These are phyloP conservation scores for Sclerotinia glacialis DNA, from an alignment of 2,329 filamentous ascomycete genomes.

Conservation along the genomic window DNA sequence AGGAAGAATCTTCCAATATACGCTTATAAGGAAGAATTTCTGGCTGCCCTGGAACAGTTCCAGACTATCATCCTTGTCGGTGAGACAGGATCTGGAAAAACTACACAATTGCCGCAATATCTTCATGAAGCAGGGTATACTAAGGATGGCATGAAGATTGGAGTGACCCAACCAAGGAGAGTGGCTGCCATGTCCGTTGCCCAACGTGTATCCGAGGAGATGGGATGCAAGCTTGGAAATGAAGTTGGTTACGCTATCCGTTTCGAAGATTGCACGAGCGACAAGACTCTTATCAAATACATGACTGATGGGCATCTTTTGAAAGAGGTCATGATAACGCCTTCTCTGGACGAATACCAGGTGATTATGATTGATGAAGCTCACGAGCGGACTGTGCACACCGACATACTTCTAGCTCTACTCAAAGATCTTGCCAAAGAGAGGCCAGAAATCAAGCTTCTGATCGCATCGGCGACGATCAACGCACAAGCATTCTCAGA, in stretches of 20 bases:
- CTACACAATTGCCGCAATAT: constrained; percentile 92
- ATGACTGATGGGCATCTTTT: constrained; percentile 97
- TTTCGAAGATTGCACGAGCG: constrained; percentile 88
- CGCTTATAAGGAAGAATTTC: constrained; percentile 77
- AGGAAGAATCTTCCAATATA: constrained; percentile 89
- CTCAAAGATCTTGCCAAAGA: constrained; percentile 85
- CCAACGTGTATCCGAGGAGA: constrained; percentile 91
- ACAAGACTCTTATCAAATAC: constrained; percentile 90
- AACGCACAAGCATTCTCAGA: constrained; percentile 88
- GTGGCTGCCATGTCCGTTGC: constrained; percentile 98
- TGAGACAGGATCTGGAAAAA: constrained; percentile 94
- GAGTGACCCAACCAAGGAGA: constrained; percentile 89
- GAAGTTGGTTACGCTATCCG: constrained; percentile 94
- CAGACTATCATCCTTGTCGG: constrained; percentile 91
- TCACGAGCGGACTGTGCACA: constrained; percentile 88
- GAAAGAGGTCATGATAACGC: constrained; percentile 85
- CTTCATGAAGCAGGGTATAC: constrained; percentile 89
- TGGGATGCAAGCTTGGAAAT: constrained; percentile 83
- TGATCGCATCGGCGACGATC: constrained; percentile 93
- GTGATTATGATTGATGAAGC: constrained; percentile 96
- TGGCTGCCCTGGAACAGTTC: constrained; percentile 80
- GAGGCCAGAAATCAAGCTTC: constrained; percentile 78
- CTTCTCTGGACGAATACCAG: constrained; percentile 76
- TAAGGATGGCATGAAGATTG: constrained; percentile 78
- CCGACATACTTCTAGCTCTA: constrained; percentile 83